Conservation (phyloP, 192 early-diverging fungal species). For the Coemansia sp. region DNA sequence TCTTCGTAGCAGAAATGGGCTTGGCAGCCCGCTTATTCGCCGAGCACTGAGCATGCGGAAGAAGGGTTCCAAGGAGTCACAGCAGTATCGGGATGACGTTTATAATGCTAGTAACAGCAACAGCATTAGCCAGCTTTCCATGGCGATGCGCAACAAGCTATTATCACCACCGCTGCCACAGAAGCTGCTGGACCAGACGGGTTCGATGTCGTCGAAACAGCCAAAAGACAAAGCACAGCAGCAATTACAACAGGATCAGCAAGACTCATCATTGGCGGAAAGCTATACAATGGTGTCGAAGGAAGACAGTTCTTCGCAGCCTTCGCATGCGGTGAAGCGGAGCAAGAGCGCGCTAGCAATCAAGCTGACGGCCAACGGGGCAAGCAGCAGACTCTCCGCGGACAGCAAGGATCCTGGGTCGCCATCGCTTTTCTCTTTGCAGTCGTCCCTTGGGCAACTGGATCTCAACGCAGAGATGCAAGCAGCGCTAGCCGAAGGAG, state of each 20-base stretch:
- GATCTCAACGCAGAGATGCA: slow-evolving; percentile 26
- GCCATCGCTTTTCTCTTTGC: slow-evolving; percentile 6
- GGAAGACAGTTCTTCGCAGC: background rate
- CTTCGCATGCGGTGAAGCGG: slow-evolving; percentile 12
- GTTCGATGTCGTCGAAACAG: background rate
- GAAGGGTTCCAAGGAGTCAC: slow-evolving; percentile 12
- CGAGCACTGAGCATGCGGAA: slow-evolving; percentile 49
- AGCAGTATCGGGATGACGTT: background rate
- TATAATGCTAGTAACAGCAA: background rate
- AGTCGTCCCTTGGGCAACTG: slow-evolving; percentile 1
- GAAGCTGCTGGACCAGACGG: background rate
- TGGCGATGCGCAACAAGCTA: background rate
- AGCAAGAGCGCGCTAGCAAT: slow-evolving; percentile 25
- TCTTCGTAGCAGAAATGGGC: slow-evolving; percentile 23
- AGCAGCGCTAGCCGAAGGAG: slow-evolving; percentile 25
- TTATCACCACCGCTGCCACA: background rate
- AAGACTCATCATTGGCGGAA: slow-evolving; percentile 4
- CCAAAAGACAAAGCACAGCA: background rate
- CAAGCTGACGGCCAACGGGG: background rate
- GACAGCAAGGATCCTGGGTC: background rate
- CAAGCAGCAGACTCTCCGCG: background rate
- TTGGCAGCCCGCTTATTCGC: slow-evolving; percentile 39
- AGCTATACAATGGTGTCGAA: background rate
- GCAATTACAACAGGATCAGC: background rate
- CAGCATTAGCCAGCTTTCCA: background rate